Conservation (phyloP, 352 stramenopile species). For the Halophytophthora batemanensis region DNA sequence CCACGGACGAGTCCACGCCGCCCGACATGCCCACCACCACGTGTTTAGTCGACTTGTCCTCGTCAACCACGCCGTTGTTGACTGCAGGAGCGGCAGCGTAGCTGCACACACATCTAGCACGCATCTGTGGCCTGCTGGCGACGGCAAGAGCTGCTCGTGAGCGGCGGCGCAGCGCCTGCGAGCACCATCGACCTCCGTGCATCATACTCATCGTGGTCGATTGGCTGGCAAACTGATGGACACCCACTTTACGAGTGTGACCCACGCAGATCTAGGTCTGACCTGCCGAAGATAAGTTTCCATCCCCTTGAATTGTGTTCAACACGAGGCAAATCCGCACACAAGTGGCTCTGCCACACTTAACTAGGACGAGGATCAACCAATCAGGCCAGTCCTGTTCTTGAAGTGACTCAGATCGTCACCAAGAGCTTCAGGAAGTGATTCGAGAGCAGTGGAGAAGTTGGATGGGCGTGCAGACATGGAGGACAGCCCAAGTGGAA, state of each 20-base stretch:
- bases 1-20: constrained; percentile 97
- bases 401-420: too few relatives aligned
- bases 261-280: background rate
- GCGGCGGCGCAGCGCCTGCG: constrained; percentile 9
- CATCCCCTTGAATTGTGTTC: too few relatives aligned
- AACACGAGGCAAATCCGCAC: too few relatives aligned
- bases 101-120: constrained; percentile 7
- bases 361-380: too few relatives aligned
- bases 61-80: background rate
- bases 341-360: too few relatives aligned
- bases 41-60: constrained; percentile 44
- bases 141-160: background rate
- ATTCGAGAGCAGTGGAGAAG: too few relatives aligned
- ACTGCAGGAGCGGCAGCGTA: background rate
- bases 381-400: too few relatives aligned
- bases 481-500: too few relatives aligned
- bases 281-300: too few relatives aligned
- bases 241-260: constrained; percentile 10
- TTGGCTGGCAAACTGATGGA: constrained; percentile 9
- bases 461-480: too few relatives aligned
- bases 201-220: constrained; percentile 33
- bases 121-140: background rate
- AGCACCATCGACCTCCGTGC: constrained; percentile 7
- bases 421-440: too few relatives aligned
- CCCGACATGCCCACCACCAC: constrained; percentile 97